Conservation (phyloP, 176 grass and related monocot genomes). For the Oryza meridionalis region DNA sequence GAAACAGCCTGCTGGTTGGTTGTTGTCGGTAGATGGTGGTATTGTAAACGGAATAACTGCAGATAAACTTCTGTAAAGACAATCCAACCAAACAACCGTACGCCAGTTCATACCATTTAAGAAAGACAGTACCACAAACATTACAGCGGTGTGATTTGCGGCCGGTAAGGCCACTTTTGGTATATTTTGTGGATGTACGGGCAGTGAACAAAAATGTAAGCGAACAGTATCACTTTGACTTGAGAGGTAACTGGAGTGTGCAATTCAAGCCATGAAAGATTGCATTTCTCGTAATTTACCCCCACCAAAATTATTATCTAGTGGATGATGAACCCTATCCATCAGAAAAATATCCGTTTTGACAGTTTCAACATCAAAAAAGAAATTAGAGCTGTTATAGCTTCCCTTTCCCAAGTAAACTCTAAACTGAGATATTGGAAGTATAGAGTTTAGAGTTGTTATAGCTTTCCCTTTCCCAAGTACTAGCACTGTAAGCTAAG, state of each 20-base stretch:
- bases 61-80: neutral
- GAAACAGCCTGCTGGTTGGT: neutral
- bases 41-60: neutral
- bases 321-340: neutral
- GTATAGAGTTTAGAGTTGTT: neutral
- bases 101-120: conserved; percentile 1
- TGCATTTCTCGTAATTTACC: neutral
- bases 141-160: neutral
- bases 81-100: conserved; percentile 35
- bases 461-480: neutral
- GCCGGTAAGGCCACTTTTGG: neutral
- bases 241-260: too few species aligned
- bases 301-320: neutral
- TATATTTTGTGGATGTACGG: neutral
- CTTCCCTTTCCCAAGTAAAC: neutral
- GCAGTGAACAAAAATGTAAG: neutral
- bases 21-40: neutral
- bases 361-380: neutral
- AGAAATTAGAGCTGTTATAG: neutral
- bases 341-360: neutral
- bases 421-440: too few species aligned
- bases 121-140: conserved; percentile 3
- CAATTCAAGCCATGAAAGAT: neutral
- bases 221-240: neutral
- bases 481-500: neutral